Evolutionary conservation across 2,329 filamentous ascomycete species (phyloP).

Genomic region (Aspergillus unguis): DNA sequence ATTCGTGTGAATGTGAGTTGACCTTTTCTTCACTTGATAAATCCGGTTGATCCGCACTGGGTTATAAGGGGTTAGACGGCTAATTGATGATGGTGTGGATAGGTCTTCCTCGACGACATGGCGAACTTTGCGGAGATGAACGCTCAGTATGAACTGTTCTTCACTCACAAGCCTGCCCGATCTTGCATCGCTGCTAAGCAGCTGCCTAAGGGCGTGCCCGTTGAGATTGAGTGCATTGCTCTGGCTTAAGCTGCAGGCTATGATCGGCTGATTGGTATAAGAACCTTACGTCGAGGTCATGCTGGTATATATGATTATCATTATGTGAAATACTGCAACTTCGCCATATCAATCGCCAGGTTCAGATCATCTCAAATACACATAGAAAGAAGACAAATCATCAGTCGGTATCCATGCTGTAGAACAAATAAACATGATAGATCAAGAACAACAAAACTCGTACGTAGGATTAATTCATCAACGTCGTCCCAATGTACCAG

Average conservation of each 20-base stretch:
- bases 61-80: background rate
- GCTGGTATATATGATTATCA: conserved; percentile 4
- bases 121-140: conserved; percentile 80
- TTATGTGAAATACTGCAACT: background rate
- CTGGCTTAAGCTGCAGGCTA: conserved; percentile 38
- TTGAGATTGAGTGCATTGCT: conserved; percentile 65
- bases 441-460: conserved; percentile 8
- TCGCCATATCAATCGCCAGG: conserved; percentile 1
- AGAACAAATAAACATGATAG: conserved; percentile 5
- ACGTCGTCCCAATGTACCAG: conserved; percentile 39
- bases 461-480: conserved; percentile 13
- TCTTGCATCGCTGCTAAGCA: conserved; percentile 63
- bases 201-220: conserved; percentile 61
- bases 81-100: background rate
- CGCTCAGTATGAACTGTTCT: conserved; percentile 67
- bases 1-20: conserved; percentile 71
- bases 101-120: conserved; percentile 90
- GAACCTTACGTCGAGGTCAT: background rate
- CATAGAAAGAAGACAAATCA: conserved; percentile 1
- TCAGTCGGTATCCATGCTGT: conserved; percentile 4
- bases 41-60: no score
- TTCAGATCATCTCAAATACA: conserved; percentile 1
- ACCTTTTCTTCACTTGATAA: background rate
- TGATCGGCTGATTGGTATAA: background rate
- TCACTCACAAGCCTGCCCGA: conserved; percentile 60